Evolutionary conservation across 768 basidiomycete species (phyloP).

Genomic region (Chalciporus sphaerocephalus): DNA sequence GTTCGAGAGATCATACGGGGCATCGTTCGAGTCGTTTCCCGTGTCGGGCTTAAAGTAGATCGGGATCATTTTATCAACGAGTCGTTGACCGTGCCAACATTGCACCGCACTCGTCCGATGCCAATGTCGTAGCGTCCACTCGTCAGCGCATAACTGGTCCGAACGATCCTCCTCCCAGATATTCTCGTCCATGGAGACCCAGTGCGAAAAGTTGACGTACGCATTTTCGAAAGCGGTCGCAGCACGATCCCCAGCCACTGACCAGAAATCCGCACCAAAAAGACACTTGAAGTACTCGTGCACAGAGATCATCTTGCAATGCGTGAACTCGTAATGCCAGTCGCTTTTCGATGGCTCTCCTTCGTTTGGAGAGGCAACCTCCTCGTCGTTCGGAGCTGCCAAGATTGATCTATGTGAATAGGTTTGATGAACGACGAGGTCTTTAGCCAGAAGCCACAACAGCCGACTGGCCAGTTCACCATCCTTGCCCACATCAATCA

Average conservation of each 20-base stretch:
- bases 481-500: background rate
- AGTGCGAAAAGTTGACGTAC: background rate
- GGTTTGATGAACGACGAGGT: background rate
- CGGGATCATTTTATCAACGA: constrained; percentile 12
- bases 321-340: background rate
- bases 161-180: background rate
- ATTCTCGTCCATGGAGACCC: constrained; percentile 1
- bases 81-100: constrained; percentile 5
- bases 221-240: background rate
- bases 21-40: background rate
- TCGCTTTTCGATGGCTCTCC: too few species aligned
- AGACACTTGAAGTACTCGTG: constrained; percentile 4
- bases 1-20: background rate
- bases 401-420: too few species aligned
- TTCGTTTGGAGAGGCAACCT: too few species aligned
- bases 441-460: constrained; percentile 1
- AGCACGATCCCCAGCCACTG: background rate
- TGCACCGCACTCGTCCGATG: constrained; percentile 11
- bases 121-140: constrained; percentile 11
- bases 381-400: too few species aligned
- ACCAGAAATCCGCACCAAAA: constrained; percentile 1
- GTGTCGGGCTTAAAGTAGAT: constrained; percentile 5
- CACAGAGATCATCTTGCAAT: constrained; percentile 6
- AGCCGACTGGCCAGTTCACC: background rate
- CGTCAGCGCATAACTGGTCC: background rate